A percentile compares a stretch with the other conserved stretches of the same genome.
phyloP scores from a whole-genome alignment of 352 stramenopile genomes.

The Phytophthora lateralis region DNA sequence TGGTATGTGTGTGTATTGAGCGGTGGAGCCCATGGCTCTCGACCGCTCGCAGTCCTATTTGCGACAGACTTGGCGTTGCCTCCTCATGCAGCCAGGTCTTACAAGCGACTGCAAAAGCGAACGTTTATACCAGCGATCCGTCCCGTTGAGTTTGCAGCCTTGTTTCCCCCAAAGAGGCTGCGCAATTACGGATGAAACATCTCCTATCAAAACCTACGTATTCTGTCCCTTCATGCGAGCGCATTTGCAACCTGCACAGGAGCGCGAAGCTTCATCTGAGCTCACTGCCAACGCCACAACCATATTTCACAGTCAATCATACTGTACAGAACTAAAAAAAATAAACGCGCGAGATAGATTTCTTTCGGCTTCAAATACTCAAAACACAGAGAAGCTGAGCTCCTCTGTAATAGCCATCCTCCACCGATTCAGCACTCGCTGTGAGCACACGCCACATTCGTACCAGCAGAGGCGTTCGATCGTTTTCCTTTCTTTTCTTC shows the following conservation, averaged over 20 bases:
- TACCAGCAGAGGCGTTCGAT: conserved; percentile 1
- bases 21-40: conserved; percentile 1
- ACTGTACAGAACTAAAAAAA: conserved; percentile 11
- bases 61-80: conserved; percentile 73
- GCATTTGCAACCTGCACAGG: too few relatives aligned
- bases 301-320: not conserved
- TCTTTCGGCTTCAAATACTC: conserved; percentile 16
- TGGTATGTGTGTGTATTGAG: conserved; percentile 14
- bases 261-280: too few relatives aligned
- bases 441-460: conserved; percentile 6
- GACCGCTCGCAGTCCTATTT: conserved; percentile 79
- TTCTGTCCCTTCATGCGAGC: not conserved
- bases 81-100: conserved; percentile 77
- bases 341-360: conserved; percentile 17
- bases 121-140: conserved; percentile 82
- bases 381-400: conserved; percentile 12
- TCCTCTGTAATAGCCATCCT: conserved; percentile 8
- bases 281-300: not conserved
- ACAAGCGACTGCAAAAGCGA: conserved; percentile 87
- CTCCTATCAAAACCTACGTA: conserved; percentile 3
- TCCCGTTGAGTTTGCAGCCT: conserved; percentile 88
- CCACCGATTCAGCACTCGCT: conserved; percentile 13
- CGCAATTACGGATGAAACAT: conserved; percentile 88
- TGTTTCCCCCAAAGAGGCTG: conserved; percentile 64
- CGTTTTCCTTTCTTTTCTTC: conserved; percentile 10